Evolutionary conservation across 2,329 filamentous ascomycete genomes (phyloP), one percentile per base, ranked within the genome.

Genomic region (Aspergillus candidus): DNA sequence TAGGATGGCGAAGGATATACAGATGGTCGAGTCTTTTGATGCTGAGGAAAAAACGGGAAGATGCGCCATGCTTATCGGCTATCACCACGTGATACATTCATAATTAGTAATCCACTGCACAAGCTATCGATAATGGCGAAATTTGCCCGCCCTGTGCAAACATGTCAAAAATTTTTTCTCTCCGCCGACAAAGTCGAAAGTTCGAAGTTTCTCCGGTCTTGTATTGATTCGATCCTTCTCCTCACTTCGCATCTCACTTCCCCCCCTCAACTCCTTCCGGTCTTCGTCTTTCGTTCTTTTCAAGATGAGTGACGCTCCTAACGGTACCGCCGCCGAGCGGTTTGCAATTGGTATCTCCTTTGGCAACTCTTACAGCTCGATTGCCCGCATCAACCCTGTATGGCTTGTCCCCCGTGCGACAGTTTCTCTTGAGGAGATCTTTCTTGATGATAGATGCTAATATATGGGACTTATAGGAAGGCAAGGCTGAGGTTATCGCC

Each of bases 341-440:
- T 76, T 77, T 61, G 88, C 85, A 66, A 97, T 98, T 72, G 93
- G 93, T 68, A 89, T 98, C 66, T 86, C 90, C 56, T 96, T 97
- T 76, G 93, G 93, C 72, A 98, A 97, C 76, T 90, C 89, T 50
- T 94, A 95, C 82, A 94, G 88, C 74, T 96, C 89, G 49, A 96
- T 98, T 72, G 91, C 91, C 59, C 89, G 83, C 67, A 94, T 90
- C 37, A 80, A 84, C 50, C 70, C 70, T 51, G 77, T 80, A 69
- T 53, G 74, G 60, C 38, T 22, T 30, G 41, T 45, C 37, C 15
- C 36, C 18, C 17, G 41, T 46, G 15, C n/a, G 22, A 18, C 43
- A 27, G 11, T 33, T 17, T 32, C 8, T 41, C 34, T 15, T 14
- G 22, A 29, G 14, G 13, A 11, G 14, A 41, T 14, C 6, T 40